A percentile compares a stretch with the other conserved stretches of the same genome.
These are phyloP conservation scores for Podospora fimiseda DNA, from an alignment of 495 filamentous ascomycete genomes.

Conservation along the genomic window DNA sequence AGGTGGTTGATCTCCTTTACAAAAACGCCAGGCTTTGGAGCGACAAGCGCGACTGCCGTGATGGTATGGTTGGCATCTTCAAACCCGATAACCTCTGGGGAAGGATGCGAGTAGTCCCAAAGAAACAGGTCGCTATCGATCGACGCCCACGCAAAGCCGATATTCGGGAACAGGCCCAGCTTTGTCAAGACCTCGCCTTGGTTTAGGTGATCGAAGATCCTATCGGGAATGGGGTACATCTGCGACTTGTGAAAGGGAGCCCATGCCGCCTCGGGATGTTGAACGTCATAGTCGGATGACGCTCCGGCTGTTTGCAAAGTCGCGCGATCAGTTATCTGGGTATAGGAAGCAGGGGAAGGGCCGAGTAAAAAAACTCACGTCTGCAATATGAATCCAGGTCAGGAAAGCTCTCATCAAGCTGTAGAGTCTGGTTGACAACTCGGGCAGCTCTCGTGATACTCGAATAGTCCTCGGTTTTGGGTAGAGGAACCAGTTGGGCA, in stretches of 20 bases:
- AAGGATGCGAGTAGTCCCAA: conserved; percentile 90
- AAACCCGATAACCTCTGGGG: conserved; percentile 84
- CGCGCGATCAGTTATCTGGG: conserved; percentile 1
- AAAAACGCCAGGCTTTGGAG: conserved; percentile 78
- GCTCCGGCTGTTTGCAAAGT: conserved; percentile 48
- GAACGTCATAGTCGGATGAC: conserved; percentile 87
- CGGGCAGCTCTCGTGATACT: conserved; percentile 72
- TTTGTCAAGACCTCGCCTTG: conserved; percentile 70
- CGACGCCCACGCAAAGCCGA: conserved; percentile 90
- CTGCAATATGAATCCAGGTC: conserved; percentile 84
- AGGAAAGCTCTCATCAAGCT: conserved; percentile 71
- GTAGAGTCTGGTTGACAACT: conserved; percentile 74
- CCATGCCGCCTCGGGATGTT: conserved; percentile 58
- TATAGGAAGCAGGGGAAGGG: background rate
- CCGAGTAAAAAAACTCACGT: conserved; percentile 53
- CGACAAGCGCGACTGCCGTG: conserved; percentile 73
- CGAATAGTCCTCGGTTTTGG: conserved; percentile 28
- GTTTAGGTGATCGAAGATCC: conserved; percentile 86
- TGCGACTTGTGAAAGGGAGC: conserved; percentile 79
- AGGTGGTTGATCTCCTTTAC: conserved; percentile 75
- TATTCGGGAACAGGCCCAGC: conserved; percentile 88
- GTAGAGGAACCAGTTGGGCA: conserved; percentile 5
- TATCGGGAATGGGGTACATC: conserved; percentile 79
- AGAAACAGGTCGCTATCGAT: conserved; percentile 95
- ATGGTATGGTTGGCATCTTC: conserved; percentile 85